phyloP scores from a whole-genome alignment of 202 grass and related monocot species.

The Elaeis oleifera region DNA sequence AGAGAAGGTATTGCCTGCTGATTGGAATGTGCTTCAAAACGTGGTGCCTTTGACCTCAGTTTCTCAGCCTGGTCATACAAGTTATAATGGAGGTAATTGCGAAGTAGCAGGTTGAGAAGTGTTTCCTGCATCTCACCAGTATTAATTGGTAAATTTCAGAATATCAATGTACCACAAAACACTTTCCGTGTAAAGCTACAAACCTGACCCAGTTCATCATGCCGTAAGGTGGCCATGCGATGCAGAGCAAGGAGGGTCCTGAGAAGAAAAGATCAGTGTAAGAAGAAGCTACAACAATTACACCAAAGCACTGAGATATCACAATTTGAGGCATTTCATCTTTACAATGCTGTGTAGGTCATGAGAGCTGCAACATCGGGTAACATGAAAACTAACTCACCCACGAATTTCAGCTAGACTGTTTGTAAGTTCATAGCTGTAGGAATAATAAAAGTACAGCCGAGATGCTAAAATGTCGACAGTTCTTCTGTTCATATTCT shows the following conservation, averaged over 20 bases:
- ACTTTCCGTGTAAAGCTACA: not conserved
- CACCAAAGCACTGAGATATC: not conserved
- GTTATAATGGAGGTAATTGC: constrained; percentile 97
- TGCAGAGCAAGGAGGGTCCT: constrained; percentile 64
- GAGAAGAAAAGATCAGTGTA: constrained; percentile 17
- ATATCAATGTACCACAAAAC: not conserved
- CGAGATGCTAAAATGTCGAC: constrained; percentile 72
- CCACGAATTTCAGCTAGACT: constrained; percentile 84
- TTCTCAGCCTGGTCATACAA: constrained; percentile 93
- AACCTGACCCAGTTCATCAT: constrained; percentile 78
- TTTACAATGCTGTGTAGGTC: not conserved
- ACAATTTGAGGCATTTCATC: not conserved
- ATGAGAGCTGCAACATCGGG: constrained; percentile 1
- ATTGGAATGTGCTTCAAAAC: constrained; percentile 97
- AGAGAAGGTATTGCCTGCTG: constrained; percentile 48
- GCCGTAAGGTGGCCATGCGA: constrained; percentile 70
- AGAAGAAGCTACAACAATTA: constrained; percentile 9
- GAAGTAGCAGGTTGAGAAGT: constrained; percentile 80
- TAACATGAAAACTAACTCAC: constrained; percentile 40
- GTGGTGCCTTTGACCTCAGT: constrained; percentile 89
- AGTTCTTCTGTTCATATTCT: constrained; percentile 82
- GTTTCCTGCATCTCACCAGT: constrained; percentile 42
- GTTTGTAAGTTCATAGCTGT: constrained; percentile 66
- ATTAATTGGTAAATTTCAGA: constrained; percentile 4
- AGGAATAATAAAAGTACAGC: constrained; percentile 70